Evolutionary conservation across 2,329 filamentous ascomycete species (phyloP).

Genomic region (Paecilomyces dactylethromorphus): DNA sequence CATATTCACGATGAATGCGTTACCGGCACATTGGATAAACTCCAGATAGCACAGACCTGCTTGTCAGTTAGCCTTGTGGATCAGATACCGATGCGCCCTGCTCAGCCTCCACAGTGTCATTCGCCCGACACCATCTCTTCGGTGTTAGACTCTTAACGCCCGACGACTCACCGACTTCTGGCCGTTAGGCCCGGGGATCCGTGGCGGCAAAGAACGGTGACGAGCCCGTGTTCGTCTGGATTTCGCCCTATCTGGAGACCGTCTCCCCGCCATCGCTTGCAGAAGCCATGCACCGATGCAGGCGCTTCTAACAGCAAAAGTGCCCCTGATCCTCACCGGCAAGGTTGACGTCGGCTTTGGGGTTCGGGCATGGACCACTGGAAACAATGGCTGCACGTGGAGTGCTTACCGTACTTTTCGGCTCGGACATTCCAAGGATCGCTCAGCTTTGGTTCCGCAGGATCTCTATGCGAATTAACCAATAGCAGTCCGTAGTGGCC

Average conservation of each 20-base stretch:
- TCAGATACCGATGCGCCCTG: not conserved
- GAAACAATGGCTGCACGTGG: not conserved
- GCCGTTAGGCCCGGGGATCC: not conserved
- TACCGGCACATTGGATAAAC: not conserved
- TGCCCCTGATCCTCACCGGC: not conserved
- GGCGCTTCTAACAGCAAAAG: not conserved
- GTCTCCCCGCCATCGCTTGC: not conserved
- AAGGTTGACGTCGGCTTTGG: not conserved
- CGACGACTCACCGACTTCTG: not conserved
- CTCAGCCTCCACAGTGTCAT: not conserved
- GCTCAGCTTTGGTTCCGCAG: not conserved
- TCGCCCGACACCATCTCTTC: not conserved
- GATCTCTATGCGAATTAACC: not conserved
- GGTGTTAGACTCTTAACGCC: not conserved
- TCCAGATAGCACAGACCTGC: not conserved
- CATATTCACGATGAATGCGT: not conserved
- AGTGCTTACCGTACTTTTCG: not conserved
- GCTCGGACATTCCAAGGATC: not conserved
- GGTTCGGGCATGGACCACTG: not conserved
- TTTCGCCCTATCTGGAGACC: not conserved
- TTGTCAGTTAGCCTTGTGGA: not conserved
- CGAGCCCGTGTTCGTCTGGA: not conserved
- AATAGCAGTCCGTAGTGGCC: not conserved
- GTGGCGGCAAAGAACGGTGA: not conserved
- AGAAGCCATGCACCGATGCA: not conserved